Base-by-base conservation (phyloP, 1,284 basidiomycete species). In the Microbotryum silenes-acaulis region DNA sequence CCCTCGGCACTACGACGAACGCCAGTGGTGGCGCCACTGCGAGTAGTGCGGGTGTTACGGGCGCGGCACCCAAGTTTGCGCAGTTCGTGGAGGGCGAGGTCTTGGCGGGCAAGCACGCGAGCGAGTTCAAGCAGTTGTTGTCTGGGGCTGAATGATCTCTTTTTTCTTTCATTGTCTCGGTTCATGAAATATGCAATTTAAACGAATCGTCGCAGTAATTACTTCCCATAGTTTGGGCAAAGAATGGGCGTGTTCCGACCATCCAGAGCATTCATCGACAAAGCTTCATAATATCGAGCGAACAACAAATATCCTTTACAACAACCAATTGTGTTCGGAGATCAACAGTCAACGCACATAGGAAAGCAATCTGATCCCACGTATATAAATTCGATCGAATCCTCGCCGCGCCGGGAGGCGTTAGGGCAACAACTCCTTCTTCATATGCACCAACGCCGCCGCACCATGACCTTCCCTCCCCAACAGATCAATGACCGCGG, bases 361-460 rank as follows among this genome's bases (percentile, higher is more conserved):
- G 14, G 37, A 42, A 42, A 42, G 14, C 37, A 42, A 12, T 42
- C 4, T 42, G 37, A 42, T 42, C 37, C 14, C 12, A 42, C 37
- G 16, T 42, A 42, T 42, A 42, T 18, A 42, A 10, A 8, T 42
- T 12, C 37, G 12, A 42, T 42, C 37, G 9, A 42, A 18, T 31
- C 37, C 37, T 18, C 37, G 6, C 37, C 37, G 9, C 37, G 12
- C 37, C 16, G 12, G 37, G 1, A 12, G 37, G 10, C 10, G 49
- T 21, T 18, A 27, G 20, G 20, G 47, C 6, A 56, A 29, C 37
- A 89, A 80, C 71, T 89, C 87, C 68, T 80, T 82, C 31, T 81
- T 77, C 76, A 89, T 81, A 68, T 91, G 87, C 23, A 86, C 85
- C 74, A 87, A 88, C 25, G 86, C 88, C 44, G 88, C 88, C 37